Conservation (phyloP, 202 grass and related monocot genomes). For the Carex sylvatica region DNA sequence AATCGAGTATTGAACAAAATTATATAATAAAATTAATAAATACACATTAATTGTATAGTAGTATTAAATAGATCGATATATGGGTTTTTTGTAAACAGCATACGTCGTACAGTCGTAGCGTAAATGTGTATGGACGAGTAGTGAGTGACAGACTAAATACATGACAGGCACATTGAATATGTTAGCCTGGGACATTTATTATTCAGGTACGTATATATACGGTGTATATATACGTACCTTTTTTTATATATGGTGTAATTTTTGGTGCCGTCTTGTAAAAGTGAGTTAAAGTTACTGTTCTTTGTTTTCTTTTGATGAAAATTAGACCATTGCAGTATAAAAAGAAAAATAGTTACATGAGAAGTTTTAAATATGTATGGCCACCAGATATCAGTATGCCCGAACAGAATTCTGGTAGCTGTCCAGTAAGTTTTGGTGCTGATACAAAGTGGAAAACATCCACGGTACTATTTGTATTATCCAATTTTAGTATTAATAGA, state of each 20-base stretch:
- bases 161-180: neutral
- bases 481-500: constrained; percentile 2
- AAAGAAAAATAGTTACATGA: neutral
- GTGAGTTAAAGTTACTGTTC: neutral
- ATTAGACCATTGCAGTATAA: neutral
- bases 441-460: neutral
- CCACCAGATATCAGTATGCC: neutral
- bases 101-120: neutral
- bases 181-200: neutral
- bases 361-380: neutral
- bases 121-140: constrained; percentile 10
- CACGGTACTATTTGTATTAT: neutral
- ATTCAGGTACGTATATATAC: neutral
- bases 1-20: too few relatives aligned
- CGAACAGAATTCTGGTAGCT: constrained; percentile 13
- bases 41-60: neutral
- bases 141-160: neutral
- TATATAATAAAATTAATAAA: neutral
- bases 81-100: neutral
- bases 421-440: neutral
- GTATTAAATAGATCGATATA: neutral
- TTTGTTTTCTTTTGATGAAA: neutral
- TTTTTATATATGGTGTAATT: neutral
- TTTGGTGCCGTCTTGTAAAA: neutral
- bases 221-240: neutral